phyloP scores from a whole-genome alignment of 352 stramenopile species.

The Phytophthora sp. region DNA sequence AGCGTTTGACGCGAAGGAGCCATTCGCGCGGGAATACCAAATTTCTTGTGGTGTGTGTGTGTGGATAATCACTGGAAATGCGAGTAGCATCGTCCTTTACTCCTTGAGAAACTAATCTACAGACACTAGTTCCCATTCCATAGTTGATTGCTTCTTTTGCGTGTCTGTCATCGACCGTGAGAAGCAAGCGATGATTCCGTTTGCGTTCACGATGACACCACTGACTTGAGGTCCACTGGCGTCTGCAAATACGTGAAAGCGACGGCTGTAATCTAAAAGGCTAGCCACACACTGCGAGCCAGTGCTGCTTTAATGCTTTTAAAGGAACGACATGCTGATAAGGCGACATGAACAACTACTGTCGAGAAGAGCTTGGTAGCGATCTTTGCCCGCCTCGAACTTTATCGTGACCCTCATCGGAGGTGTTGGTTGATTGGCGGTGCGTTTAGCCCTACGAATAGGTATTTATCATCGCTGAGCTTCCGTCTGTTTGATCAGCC shows the following conservation, averaged over 20 bases:
- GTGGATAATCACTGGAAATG: neutral
- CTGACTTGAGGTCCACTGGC: neutral
- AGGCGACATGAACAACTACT: neutral
- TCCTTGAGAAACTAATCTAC: neutral
- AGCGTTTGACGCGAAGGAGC: neutral
- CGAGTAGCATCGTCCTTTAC: neutral
- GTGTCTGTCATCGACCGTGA: neutral
- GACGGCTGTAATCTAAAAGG: too few relatives aligned
- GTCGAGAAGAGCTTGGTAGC: neutral
- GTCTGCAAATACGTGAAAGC: too few relatives aligned
- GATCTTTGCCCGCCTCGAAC: neutral
- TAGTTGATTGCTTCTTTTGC: too few relatives aligned
- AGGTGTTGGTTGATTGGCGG: neutral
- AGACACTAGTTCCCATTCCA: neutral
- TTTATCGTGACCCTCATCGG: slow-evolving; percentile 4
- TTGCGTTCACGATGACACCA: neutral
- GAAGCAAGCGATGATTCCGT: neutral
- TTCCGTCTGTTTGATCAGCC: neutral
- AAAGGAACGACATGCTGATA: slow-evolving; percentile 1
- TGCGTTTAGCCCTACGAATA: slow-evolving; percentile 7
- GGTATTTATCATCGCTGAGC: slow-evolving; percentile 7
- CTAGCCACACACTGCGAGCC: too few relatives aligned
- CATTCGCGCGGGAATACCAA: neutral
- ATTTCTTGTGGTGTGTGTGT: neutral
- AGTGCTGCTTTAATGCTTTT: slow-evolving; percentile 4